Base-by-base conservation (phyloP, 345 rosid genomes). In the Citrus glauca region DNA sequence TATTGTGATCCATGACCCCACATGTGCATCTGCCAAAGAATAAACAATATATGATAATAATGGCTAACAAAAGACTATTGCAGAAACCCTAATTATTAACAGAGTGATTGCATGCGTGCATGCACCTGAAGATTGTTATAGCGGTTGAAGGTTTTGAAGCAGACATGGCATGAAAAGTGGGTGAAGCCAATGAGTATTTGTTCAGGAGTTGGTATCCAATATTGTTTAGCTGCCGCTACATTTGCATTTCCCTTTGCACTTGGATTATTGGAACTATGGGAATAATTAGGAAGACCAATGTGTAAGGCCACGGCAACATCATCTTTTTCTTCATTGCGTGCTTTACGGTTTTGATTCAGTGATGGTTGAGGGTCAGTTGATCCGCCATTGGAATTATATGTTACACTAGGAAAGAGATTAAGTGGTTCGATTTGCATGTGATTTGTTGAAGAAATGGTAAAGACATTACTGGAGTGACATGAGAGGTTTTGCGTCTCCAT, bases 1-100 rank as follows among this genome's bases (percentile, higher is more conserved):
- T 91, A 93, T 72, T 93, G 94, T 38, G 97, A 92, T 76, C 97
- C 95, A 48, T 94, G 98, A 4, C 97, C 97, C 98, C 98, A 94
- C 95, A 93, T 88, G 83, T 93, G 98, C 97, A 94, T 94, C 97
- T 89, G 84, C 73, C 66, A 38, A 25, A 3, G 61, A 37, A 61
- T 62, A 24, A n/a, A 40, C 38, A 72, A n/a, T 13, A 28, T 9
- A 28, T 35, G 5, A 19, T 24, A 17, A 53, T n/a, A 24, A 27
- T 35, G 68, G 37, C 17, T 13, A 13, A 11, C 50, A 45, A 11
- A 45, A 42, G 50, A 42, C 1, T 42, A 11, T 42, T 42, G 50
- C 50, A 45, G 13, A 45, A 11, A 13, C 5, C 50, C 28, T 57
- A 22, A 57, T 56, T 19, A 16, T 53, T 4, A 53, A 53, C 14